Percentiles rank a stretch among this genome's conserved stretches.
These are phyloP conservation scores for Colletotrichum eleusines DNA, from an alignment of 2,329 filamentous ascomycete species.

Conservation along the genomic window DNA sequence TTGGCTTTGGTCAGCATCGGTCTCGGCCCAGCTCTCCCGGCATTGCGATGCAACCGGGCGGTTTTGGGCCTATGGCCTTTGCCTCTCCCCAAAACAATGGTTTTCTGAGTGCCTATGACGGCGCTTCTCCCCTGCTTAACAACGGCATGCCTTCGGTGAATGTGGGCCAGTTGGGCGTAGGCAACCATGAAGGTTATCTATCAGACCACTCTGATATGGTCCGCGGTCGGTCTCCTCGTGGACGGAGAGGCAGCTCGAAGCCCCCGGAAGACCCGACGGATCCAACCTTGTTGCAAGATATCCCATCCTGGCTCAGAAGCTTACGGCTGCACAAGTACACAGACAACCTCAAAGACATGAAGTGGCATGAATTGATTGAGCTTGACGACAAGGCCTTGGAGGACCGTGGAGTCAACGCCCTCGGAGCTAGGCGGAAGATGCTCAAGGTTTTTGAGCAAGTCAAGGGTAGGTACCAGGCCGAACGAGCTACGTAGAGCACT, in stretches of 20 bases:
- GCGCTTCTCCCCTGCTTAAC: constrained; percentile 75
- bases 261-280: constrained; percentile 98
- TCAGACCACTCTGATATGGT: constrained; percentile 94
- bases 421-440: constrained; percentile 97
- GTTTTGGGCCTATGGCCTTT: constrained; percentile 75
- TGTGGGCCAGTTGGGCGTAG: constrained; percentile 77
- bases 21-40: constrained; percentile 93
- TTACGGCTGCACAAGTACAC: constrained; percentile 98
- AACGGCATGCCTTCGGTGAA: constrained; percentile 78
- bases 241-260: constrained; percentile 93
- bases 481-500: neutral
- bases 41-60: constrained; percentile 77
- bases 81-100: constrained; percentile 94
- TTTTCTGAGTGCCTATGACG: constrained; percentile 90
- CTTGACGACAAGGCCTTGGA: constrained; percentile 94
- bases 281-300: constrained; percentile 88
- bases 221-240: constrained; percentile 91
- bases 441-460: constrained; percentile 99
- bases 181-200: constrained; percentile 84
- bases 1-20: constrained; percentile 74
- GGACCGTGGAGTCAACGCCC: constrained; percentile 91
- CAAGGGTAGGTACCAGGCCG: constrained; percentile 66
- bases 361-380: constrained; percentile 93
- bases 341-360: constrained; percentile 96
- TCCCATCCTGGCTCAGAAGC: constrained; percentile 95